Evolutionary conservation across 179 eudicot species (phyloP), one percentile per base, ranked within the genome.

Genomic region (Drosera spatulata): DNA sequence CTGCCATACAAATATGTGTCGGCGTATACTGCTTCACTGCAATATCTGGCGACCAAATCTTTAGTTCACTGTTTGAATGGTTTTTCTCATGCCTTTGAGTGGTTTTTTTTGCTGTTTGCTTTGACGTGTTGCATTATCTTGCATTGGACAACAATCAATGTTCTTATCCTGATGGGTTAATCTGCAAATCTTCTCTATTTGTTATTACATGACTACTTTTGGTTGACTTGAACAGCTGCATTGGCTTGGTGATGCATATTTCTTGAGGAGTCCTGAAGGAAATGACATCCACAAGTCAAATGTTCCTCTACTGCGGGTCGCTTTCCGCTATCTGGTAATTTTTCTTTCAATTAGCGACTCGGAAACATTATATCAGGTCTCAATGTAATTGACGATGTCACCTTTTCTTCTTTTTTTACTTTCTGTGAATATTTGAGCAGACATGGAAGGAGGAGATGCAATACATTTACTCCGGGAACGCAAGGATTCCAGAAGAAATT

Each of bases 401-500:
- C 33, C 33, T 22, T 22, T 22, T 22, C 33, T 22, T 22, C 33
- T 1, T 22, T 22, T 22, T 22, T 22, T 22, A 22, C 33, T 22
- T 22, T 22, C 33, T 22, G 33, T 22, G 33, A 22, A 47, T 61
- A 44, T 9, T 55, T 70, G 38, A 44, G 72, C 84, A 86, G 95
- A 86, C 90, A 10, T 86, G 91, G 95, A 80, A 74, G 63, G 85
- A 78, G 67, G 95, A 86, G 71, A 69, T 86, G 75, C 87, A 78
- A 66, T 77, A 76, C 45, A 81, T 84, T 43, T 86, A 67, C 73
- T 70, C 75, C 6, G 87, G 91, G 58, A 71, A 61, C 55, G 85
- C 82, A 37, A 70, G 66, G 66, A 71, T 84, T 55, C 82, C 87
- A 0, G 69, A 69, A 71, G 95, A 84, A 38, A 72, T 83, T 46